Base-by-base conservation (phyloP, 108 stramenopile species). In the Parmales sp. region DNA sequence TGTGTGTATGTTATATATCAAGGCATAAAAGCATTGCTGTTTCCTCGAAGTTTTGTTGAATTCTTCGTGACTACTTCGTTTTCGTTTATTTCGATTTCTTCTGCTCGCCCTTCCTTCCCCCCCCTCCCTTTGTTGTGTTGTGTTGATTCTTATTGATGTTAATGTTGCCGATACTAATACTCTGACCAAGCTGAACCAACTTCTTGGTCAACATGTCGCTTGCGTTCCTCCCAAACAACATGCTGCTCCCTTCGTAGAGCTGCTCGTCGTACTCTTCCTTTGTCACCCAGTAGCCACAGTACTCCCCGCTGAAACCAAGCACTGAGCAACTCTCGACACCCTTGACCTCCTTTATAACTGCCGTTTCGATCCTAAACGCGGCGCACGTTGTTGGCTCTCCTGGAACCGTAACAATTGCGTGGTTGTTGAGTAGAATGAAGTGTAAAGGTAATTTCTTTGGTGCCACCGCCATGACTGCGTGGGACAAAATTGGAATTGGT, bases 281-380 rank as follows among this genome's bases (percentile, higher is more conserved):
- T 34, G 54, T 60, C 29, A 60, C 54, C 54, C 54, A 60, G 54
- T 60, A 60, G 31, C 54, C 54, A 3, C 31, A 28, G 26, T 60
- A 60, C 6, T 60, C 54, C 4, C 54, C 54, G 31, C 26, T 34
- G 54, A 60, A 60, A 28, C 54, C 54, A 13, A 60, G 28, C 16
- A 60, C 54, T 2, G 36, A 34, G 8, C 41, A 43, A 16, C 16
- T 8, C 41, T 43, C 16, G 41, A 16, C 41, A 43, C 41, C 41
- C 16, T 8, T 50, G 6, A 6, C 49, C 23, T 50, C 49, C 49
- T 16, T n/a, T 13, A 6, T 50, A 18, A n/a, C n/a, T n/a, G 18
- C 49, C 49, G n/a, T 50, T n/a, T 50, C 49, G 49, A 50, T 50
- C 5, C 18, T 18, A 20, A 5, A 5, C 19, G 20, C 49, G 18